Base-by-base conservation (phyloP, 805 yeast species). In the Candida silvatica region DNA sequence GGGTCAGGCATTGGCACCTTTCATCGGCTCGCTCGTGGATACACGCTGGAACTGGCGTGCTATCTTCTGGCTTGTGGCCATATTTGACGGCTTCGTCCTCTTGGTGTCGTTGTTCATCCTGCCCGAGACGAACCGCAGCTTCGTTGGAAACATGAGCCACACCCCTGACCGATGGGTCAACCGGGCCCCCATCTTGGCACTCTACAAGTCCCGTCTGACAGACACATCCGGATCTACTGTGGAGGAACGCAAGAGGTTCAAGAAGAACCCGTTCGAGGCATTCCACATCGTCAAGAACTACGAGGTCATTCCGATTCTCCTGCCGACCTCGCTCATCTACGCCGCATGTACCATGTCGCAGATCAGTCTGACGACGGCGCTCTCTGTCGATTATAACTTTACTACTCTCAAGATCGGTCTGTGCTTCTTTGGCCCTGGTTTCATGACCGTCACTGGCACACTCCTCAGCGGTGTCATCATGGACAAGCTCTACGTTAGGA, bases 1-100 rank as follows among this genome's bases (percentile, higher is more conserved):
- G 6, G 94, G 94, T 2, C 80, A 78, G 47, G 86, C 85, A 2
- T 64, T 85, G 42, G 90, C 94, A 8, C 85, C 94, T 0, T 58
- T 87, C n/a, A 59, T 85, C 17, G 78, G 79, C 6, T 66, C 77
- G 4, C 58, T 61, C 1, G 46, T 72, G 51, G 83, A 62, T 38
- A 69, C 69, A 6, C 64, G 64, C 4, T 61, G 71, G 41, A 64
- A 74, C 15, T 86, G 95, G 95, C 65, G 88, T 45, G 74, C 86
- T 0, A 71, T 79, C n/a, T 81, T 82, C 46, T 75, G 85, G 75
- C 82, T 86, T 42, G 56, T 82, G 34, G 75, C 82, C 1, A 76
- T 80, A 19, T 74, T 80, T 7, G 71, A 80, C 20, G 79, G 79
- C 4, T 39, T 54, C 2, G 62, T 73, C 3, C 40, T 67, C 0